Evolutionary conservation across 108 stramenopile species (phyloP), one percentile per base, ranked within the genome.

Genomic region (Heterococcus sp.): DNA sequence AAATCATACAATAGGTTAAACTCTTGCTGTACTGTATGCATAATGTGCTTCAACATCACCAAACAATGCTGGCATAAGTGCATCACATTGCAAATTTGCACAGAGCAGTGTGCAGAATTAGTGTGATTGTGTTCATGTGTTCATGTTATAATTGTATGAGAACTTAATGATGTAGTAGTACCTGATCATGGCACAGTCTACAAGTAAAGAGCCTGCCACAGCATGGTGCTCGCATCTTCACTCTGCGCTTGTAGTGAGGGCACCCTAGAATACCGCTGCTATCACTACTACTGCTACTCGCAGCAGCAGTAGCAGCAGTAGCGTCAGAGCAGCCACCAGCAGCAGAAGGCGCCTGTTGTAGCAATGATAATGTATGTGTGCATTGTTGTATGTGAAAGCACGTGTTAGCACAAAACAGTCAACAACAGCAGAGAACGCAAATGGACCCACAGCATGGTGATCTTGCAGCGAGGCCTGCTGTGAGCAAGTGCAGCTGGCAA

Each of bases 131-230:
- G 8, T 21, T 8, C 46, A 58, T 58, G 46, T n/a, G n/a, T n/a
- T n/a, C n/a, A n/a, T n/a, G n/a, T n/a, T n/a, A 21, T 21, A 58
- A 58, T 21, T 21, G 46, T 58, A 8, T 14, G 14, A 14, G 46
- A 8, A 21, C 46, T 58, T 8, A 21, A 21, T 21, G 21, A 8
- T 58, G 46, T 21, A 8, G 46, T 21, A 58, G 88, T 37, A 83
- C 91, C 88, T 95, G 93, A 80, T 96, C 95, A 77, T 93, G 93
- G 77, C 95, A 96, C 32, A 94, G 88, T 39, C 95, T 92, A 72
- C 95, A 96, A 32, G 95, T 93, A 75, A 93, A 95, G 39, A 96
- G 88, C 26, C 89, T 83, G 64, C 93, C 93, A 32, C 93, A 93
- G 29, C 90, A 84, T 40, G 94, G 93, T 74, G 94, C 93, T 0